Base-by-base conservation (phyloP, 2,329 filamentous ascomycete genomes). In the Apiospora koreana region DNA sequence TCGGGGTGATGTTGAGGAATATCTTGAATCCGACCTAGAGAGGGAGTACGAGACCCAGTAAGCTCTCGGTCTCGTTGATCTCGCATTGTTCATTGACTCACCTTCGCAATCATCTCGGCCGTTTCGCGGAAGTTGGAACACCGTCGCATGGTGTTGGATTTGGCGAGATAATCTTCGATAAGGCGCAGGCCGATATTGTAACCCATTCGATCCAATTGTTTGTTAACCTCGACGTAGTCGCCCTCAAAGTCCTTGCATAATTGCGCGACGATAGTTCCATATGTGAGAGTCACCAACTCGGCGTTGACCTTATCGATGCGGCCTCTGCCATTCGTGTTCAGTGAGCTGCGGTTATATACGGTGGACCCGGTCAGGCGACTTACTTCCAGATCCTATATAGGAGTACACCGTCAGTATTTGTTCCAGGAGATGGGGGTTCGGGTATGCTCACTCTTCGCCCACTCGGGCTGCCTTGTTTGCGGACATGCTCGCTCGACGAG, bases 121-220 rank as follows among this genome's bases (percentile, higher is more conserved):
- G 96, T 98, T 81, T 99, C 96, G 71, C 93, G 89, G 79, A 99
- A 98, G 83, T 96, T 98, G 76, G 90, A 87, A 82, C 96, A 99
- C 74, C 94, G 89, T 76, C 94, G 93, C 88, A 92, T 92, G 2
- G 93, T 94, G 76, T 94, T 95, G 6, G 94, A 96, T 82, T 98
- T 98, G 77, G 96, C 96, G 23, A 99, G 90, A 78, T 98, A 99
- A 83, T 99, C 96, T 77, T 99, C 96, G 76, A 99, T 98, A 74
- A 99, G 84, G 46, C 96, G 93, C 78, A 98, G 87, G 38, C 96
- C 96, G 74, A 99, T 99, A 78, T 98, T 98, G 84, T 98, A 98
- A 69, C 96, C 96, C 96, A 99, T 99, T 84, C 95, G 97, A 80
- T 99, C 96, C 62, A 99, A 88, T 81, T 99, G 96, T 81, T 95